Percentiles rank a stretch among this genome's conserved stretches.
These are phyloP conservation scores for Chlorella sp. DNA, from an alignment of 139 green algal species.

Conservation along the genomic window DNA sequence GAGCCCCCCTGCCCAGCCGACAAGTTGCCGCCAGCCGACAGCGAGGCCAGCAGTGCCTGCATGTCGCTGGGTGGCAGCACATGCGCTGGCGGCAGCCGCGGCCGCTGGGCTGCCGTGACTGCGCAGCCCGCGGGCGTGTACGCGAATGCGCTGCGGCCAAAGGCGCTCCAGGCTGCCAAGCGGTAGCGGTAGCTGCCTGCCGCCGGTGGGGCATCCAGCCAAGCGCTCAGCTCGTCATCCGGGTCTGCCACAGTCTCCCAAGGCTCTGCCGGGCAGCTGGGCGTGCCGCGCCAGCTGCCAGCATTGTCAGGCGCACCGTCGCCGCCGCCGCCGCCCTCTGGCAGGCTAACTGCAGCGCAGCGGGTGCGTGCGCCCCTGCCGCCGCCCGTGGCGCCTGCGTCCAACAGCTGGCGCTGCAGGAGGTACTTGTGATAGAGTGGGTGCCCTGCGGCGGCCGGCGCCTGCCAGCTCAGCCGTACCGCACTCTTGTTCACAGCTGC, in stretches of 20 bases:
- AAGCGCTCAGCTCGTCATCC: conserved; percentile 3
- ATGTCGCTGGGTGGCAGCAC: not conserved
- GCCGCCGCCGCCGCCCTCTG: not conserved
- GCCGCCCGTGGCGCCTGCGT: too few species aligned
- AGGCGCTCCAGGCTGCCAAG: conserved; percentile 21
- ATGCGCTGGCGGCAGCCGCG: not conserved
- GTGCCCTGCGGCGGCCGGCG: not conserved
- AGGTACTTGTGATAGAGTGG: conserved; percentile 19
- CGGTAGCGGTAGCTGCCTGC: conserved; percentile 22
- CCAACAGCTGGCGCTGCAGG: conserved; percentile 23
- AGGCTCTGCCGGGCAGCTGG: not conserved
- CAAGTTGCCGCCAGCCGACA: conserved; percentile 11
- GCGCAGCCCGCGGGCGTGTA: not conserved
- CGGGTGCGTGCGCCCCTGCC: not conserved
- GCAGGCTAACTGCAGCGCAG: not conserved
- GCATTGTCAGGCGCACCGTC: too few species aligned
- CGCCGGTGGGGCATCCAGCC: not conserved
- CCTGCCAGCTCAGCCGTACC: conserved; percentile 20
- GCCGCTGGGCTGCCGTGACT: not conserved
- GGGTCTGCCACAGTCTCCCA: conserved; percentile 14
- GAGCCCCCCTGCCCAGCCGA: not conserved
- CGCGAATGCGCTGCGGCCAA: not conserved
- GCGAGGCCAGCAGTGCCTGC: conserved; percentile 5
- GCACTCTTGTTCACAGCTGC: not conserved
- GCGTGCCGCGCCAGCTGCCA: not conserved